Percentiles rank a stretch among this genome's conserved stretches.
Conservation (phyloP, 768 basidiomycete genomes). For the Phylloporus arenicola region DNA sequence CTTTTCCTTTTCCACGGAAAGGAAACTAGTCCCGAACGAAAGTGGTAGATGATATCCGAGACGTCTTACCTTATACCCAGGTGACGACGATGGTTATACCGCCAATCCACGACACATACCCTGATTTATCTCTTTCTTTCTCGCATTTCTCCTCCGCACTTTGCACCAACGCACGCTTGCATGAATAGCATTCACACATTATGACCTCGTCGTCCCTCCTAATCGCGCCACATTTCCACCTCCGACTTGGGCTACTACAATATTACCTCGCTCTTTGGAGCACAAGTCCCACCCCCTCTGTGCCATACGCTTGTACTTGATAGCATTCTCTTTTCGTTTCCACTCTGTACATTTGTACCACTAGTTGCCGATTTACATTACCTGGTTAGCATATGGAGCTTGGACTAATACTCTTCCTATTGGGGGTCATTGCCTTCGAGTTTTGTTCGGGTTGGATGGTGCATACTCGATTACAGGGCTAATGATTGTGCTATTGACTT, state of each 20-base stretch:
- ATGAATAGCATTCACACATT: constrained; percentile 26
- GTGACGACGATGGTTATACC: constrained; percentile 29
- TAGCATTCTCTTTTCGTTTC: constrained; percentile 25
- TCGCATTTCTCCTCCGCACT: constrained; percentile 20
- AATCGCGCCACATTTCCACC: constrained; percentile 28
- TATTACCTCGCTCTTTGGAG: too few species aligned
- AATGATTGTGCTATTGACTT: constrained; percentile 26
- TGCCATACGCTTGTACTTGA: constrained; percentile 32
- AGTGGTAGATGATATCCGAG: constrained; percentile 22
- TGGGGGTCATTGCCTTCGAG: constrained; percentile 27
- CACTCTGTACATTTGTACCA: constrained; percentile 30
- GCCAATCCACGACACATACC: constrained; percentile 31
- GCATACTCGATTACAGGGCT: constrained; percentile 28
- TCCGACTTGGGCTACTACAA: constrained; percentile 11
- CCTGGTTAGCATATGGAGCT: constrained; percentile 28
- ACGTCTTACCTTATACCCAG: constrained; percentile 25
- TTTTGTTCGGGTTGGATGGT: constrained; percentile 24
- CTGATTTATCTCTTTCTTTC: constrained; percentile 27
- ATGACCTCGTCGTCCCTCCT: constrained; percentile 28
- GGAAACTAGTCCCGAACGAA: constrained; percentile 26
- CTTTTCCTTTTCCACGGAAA: constrained; percentile 65
- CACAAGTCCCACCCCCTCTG: constrained; percentile 15
- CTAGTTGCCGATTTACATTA: constrained; percentile 33
- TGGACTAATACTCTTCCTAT: constrained; percentile 29
- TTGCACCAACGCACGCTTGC: constrained; percentile 20